Percentiles rank a stretch among this genome's conserved stretches.
Conservation (phyloP, 2,329 filamentous ascomycete species). For the Phoma sp. region DNA sequence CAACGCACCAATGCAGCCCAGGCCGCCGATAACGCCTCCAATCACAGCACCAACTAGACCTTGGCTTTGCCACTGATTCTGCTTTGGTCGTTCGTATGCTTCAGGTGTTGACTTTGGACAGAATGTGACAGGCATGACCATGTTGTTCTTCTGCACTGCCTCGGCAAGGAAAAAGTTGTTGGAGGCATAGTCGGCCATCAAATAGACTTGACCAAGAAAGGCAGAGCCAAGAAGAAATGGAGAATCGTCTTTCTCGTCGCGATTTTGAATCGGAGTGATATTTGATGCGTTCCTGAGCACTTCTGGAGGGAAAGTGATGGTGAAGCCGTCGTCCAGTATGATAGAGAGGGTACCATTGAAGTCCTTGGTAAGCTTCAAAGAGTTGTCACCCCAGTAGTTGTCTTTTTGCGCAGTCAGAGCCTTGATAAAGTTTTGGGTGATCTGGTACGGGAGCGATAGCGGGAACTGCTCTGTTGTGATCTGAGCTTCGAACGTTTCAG, state of each 20-base stretch:
- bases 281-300: constrained; percentile 49
- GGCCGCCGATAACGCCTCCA: constrained; percentile 47
- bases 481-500: constrained; percentile 48
- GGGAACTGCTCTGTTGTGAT: constrained; percentile 53
- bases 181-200: constrained; percentile 53
- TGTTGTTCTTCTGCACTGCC: constrained; percentile 48
- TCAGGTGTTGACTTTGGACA: constrained; percentile 48
- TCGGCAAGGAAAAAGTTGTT: constrained; percentile 51
- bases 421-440: constrained; percentile 51
- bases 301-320: constrained; percentile 48
- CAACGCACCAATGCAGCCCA: constrained; percentile 35
- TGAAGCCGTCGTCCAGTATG: constrained; percentile 49
- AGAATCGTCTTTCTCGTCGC: constrained; percentile 31
- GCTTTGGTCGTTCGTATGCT: constrained; percentile 39
- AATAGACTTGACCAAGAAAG: constrained; percentile 53
- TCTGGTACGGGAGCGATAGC: constrained; percentile 49
- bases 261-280: constrained; percentile 46
- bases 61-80: constrained; percentile 39
- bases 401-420: constrained; percentile 44
- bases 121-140: constrained; percentile 51
- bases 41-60: constrained; percentile 49
- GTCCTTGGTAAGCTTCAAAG: constrained; percentile 43
- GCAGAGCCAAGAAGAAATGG: constrained; percentile 50
- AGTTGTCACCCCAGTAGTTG: constrained; percentile 48
- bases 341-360: constrained; percentile 52